phyloP scores from a whole-genome alignment of 2,329 filamentous ascomycete species.

The Pseudofabraea citricarpa region DNA sequence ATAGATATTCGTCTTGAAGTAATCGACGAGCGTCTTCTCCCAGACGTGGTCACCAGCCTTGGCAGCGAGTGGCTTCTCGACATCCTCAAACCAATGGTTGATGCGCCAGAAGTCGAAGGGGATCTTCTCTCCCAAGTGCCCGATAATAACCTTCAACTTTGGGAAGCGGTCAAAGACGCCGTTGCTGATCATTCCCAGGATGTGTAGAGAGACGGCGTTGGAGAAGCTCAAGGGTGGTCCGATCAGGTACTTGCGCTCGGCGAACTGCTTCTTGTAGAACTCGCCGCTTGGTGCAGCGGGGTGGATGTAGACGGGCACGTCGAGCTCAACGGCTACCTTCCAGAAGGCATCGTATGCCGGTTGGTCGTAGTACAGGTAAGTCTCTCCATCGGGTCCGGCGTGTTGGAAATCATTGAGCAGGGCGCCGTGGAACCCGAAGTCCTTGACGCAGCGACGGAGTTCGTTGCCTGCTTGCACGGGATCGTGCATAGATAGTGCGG shows the following conservation, averaged over 20 bases:
- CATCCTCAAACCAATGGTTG: slow-evolving; percentile 34
- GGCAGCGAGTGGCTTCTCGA: slow-evolving; percentile 35
- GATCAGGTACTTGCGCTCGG: slow-evolving; percentile 53
- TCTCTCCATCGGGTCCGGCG: slow-evolving; percentile 51
- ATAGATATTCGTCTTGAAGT: slow-evolving; percentile 51
- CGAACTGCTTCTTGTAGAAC: slow-evolving; percentile 53
- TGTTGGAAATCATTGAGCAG: slow-evolving; percentile 60
- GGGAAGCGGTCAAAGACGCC: slow-evolving; percentile 46
- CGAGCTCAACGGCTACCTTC: slow-evolving; percentile 50
- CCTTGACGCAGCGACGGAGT: slow-evolving; percentile 44
- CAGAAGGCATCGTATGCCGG: slow-evolving; percentile 59
- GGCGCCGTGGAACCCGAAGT: slow-evolving; percentile 58
- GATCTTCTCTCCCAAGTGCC: slow-evolving; percentile 44
- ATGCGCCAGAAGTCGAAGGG: slow-evolving; percentile 46
- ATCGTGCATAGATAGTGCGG: slow-evolving; percentile 46
- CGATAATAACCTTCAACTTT: slow-evolving; percentile 40
- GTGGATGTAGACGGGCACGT: slow-evolving; percentile 62
- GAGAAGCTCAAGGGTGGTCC: slow-evolving; percentile 56
- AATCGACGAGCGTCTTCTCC: slow-evolving; percentile 42
- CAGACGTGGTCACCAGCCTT: slow-evolving; percentile 22
- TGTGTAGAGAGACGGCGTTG: slow-evolving; percentile 53
- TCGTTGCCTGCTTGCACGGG: slow-evolving; percentile 45
- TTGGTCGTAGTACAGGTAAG: slow-evolving; percentile 60
- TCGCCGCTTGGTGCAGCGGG: slow-evolving; percentile 50
- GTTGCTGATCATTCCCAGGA: slow-evolving; percentile 45